Base-by-base conservation (phyloP, 2,329 filamentous ascomycete species). In the Sporothrix pallida region DNA sequence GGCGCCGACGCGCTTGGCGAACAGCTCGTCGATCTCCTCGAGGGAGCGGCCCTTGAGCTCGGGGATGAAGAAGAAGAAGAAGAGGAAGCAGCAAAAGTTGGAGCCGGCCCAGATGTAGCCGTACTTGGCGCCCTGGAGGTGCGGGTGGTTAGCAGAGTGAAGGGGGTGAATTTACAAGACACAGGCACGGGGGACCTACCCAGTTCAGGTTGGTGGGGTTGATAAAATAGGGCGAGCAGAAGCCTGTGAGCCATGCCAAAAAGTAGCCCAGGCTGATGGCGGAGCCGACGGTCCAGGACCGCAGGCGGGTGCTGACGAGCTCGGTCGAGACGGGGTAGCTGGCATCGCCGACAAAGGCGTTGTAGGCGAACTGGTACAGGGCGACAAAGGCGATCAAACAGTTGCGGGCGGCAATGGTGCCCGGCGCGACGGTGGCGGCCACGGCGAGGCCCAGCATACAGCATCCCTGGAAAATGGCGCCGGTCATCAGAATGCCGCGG, bases 231-330 rank as follows among this genome's bases (percentile, higher is more conserved):
- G 84, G 84, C 13, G 83, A 82, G 31, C 83, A 84, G 75, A 85
- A 85, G 0, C 81, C 82, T 0, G 82, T 83, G 8, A 85, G 78
- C 84, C 83, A 77, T 12, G 76, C 76, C 54, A 77, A 31, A 6
- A 77, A 80, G 75, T 87, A 87, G 0, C 84, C 84, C 6, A 85
- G 77, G 31, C 83, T 83, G 50, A 85, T 85, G 10, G 85, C 84
- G 7, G 81, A 82, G n/a, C 85, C 85, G 44, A 87, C 85, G 0
- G 85, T 86, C 79, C 85, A 85, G 1, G 82, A 81, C 60, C 85
- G 80, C 71, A 86, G 78, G 62, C 82, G 79, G 3, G 83, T 84
- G 75, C 83, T 84, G 2, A 84, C 82, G 15, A 83, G 78, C 78
- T 86, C 84, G 0, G 82, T 83, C 1, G 83, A 79, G 3, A 84